Percentiles rank a stretch among this genome's conserved stretches.
phyloP scores from a whole-genome alignment of 2,329 filamentous ascomycete species.

The Scopulariopsis brevicaulis region DNA sequence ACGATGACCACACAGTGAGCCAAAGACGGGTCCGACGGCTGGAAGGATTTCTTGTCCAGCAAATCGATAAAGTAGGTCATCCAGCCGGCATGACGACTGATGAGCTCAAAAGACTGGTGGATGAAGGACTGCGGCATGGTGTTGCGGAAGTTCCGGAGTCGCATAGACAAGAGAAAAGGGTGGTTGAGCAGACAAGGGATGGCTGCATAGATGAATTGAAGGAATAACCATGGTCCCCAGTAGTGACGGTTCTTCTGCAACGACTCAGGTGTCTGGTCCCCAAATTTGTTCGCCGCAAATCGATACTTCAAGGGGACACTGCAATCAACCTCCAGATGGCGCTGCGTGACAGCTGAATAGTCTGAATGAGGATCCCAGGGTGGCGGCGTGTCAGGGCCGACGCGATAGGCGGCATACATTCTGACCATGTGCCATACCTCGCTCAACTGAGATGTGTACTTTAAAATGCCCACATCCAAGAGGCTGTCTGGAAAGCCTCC shows the following conservation, averaged over 20 bases:
- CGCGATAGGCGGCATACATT: slow-evolving; percentile 31
- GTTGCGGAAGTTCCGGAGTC: slow-evolving; percentile 37
- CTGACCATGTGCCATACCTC: slow-evolving; percentile 35
- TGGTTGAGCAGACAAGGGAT: slow-evolving; percentile 42
- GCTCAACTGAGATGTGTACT: slow-evolving; percentile 29
- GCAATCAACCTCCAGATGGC: slow-evolving; percentile 40
- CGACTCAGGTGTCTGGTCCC: slow-evolving; percentile 24
- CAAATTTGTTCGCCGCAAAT: slow-evolving; percentile 35
- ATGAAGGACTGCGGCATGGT: slow-evolving; percentile 42
- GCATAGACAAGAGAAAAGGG: slow-evolving; percentile 37
- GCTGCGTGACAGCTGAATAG: slow-evolving; percentile 35
- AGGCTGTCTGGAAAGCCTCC: slow-evolving; percentile 2
- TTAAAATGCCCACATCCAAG: slow-evolving; percentile 26
- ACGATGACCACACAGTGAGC: slow-evolving; percentile 37
- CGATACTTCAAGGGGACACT: slow-evolving; percentile 36
- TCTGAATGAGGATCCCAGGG: slow-evolving; percentile 36
- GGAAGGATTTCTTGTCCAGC: slow-evolving; percentile 27
- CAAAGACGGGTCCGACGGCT: slow-evolving; percentile 21
- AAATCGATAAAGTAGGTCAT: slow-evolving; percentile 38
- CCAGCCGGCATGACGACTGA: slow-evolving; percentile 38
- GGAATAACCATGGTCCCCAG: slow-evolving; percentile 40
- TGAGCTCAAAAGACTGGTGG: slow-evolving; percentile 38
- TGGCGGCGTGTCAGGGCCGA: slow-evolving; percentile 25
- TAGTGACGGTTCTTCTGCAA: slow-evolving; percentile 33
- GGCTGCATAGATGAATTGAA: slow-evolving; percentile 40